Percentiles rank a stretch among this genome's conserved stretches.
phyloP scores from a whole-genome alignment of 2,329 filamentous ascomycete species.

The Fusarium stilboides region DNA sequence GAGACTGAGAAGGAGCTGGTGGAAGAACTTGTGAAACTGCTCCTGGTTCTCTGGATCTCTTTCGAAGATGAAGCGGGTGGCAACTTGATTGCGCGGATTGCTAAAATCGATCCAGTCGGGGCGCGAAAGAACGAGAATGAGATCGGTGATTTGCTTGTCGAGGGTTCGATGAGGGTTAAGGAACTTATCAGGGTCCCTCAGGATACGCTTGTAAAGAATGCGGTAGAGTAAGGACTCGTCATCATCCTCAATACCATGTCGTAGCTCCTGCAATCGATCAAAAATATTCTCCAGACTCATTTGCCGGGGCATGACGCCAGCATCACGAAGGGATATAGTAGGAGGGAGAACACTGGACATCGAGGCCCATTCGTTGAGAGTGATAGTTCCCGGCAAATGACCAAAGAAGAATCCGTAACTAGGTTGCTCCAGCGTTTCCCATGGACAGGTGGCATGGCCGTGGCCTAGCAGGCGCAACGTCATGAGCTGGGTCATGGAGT shows the following conservation, averaged over 20 bases:
- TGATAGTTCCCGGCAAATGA: constrained; percentile 77
- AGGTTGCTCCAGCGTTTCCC: constrained; percentile 82
- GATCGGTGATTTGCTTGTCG: constrained; percentile 80
- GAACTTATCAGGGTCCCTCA: constrained; percentile 76
- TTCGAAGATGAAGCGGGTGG: constrained; percentile 80
- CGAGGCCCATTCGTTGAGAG: constrained; percentile 78
- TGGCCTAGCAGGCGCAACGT: constrained; percentile 65
- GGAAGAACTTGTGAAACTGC: constrained; percentile 78
- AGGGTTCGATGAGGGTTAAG: constrained; percentile 74
- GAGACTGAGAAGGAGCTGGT: constrained; percentile 81
- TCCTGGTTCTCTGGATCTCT: constrained; percentile 68
- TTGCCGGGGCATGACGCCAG: constrained; percentile 71
- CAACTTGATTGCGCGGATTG: constrained; percentile 77
- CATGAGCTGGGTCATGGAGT: constrained; percentile 72
- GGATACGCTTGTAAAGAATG: constrained; percentile 76
- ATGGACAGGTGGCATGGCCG: constrained; percentile 66
- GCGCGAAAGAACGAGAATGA: constrained; percentile 78
- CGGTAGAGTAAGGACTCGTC: constrained; percentile 72
- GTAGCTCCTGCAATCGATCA: constrained; percentile 71
- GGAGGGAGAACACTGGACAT: constrained; percentile 71
- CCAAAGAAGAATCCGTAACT: constrained; percentile 79
- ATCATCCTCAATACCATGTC: constrained; percentile 69
- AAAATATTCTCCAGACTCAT: constrained; percentile 72
- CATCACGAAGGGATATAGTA: constrained; percentile 70
- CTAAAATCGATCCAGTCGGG: constrained; percentile 83